phyloP scores from a whole-genome alignment of 1,139 yeast species.

The Saccharomyces hybrid region DNA sequence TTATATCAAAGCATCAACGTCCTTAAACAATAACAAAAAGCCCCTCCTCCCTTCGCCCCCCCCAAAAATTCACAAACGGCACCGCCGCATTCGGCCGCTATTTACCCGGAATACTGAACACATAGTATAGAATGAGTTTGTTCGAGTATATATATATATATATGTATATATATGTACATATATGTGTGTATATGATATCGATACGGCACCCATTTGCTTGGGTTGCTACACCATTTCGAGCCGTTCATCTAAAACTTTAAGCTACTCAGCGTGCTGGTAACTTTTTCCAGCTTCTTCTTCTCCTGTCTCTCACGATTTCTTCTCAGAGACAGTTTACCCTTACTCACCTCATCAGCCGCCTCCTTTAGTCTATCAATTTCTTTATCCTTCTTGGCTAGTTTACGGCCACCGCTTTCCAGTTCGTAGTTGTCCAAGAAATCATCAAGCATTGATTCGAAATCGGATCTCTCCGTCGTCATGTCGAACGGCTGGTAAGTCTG shows the following conservation, averaged over 20 bases:
- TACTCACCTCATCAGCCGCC: conserved; percentile 66
- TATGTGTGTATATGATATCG: too few relatives aligned
- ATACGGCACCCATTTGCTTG: too few relatives aligned
- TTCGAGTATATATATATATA: too few relatives aligned
- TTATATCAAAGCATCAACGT: too few relatives aligned
- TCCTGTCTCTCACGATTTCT: conserved; percentile 36
- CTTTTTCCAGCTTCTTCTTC: conserved; percentile 12
- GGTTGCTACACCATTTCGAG: too few relatives aligned
- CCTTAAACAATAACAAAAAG: background rate
- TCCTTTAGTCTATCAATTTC: conserved; percentile 46
- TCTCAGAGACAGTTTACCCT: conserved; percentile 51
- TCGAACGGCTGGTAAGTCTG: conserved; percentile 58
- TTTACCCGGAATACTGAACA: too few relatives aligned
- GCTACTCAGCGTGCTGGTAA: conserved; percentile 28
- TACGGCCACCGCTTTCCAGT: conserved; percentile 75
- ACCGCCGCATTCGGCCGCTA: background rate
- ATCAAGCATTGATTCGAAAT: conserved; percentile 77
- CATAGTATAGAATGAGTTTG: too few relatives aligned
- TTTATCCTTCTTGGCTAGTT: conserved; percentile 59
- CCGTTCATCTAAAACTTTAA: conserved; percentile 6
- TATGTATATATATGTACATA: too few relatives aligned
- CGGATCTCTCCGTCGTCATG: conserved; percentile 67
- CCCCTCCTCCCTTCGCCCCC: background rate
- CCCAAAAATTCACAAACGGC: background rate
- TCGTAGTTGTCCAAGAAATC: conserved; percentile 89